phyloP scores from a whole-genome alignment of 23 red algal species.

The Pyropia haitanensis region DNA sequence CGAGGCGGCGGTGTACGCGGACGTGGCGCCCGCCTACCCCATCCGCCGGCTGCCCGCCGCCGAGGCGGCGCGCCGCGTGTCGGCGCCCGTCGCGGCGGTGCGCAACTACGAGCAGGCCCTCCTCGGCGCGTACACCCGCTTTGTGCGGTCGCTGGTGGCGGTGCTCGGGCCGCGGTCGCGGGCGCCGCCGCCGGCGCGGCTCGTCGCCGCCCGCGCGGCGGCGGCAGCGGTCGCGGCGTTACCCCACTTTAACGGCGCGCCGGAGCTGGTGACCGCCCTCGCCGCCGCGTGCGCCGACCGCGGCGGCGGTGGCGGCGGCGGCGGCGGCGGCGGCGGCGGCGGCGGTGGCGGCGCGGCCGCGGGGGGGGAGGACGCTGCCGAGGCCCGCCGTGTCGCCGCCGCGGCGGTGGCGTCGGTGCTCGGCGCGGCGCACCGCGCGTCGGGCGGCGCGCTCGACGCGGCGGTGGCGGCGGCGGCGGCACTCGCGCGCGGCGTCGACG shows the following conservation, averaged over 20 bases:
- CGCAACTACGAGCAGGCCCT: slow-evolving; percentile 41
- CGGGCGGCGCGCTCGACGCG: slow-evolving; percentile 22
- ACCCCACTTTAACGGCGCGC: slow-evolving; percentile 49
- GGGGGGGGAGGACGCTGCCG: slow-evolving; percentile 3
- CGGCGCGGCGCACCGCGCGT: slow-evolving; percentile 27
- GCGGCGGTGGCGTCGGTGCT: slow-evolving; percentile 20
- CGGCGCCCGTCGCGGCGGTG: slow-evolving; percentile 27
- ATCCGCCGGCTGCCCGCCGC: slow-evolving; percentile 35
- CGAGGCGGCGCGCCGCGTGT: slow-evolving; percentile 41
- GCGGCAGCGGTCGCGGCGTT: slow-evolving; percentile 23
- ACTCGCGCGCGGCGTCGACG: slow-evolving; percentile 21
- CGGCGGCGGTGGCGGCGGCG: slow-evolving; percentile 2
- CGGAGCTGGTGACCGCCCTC: slow-evolving; percentile 1
- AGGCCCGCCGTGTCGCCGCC: slow-evolving; percentile 7
- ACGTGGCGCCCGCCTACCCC: slow-evolving; percentile 29
- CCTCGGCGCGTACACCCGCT: slow-evolving; percentile 18
- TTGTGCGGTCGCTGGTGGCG: slow-evolving; percentile 32
- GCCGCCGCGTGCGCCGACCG: slow-evolving; percentile 15
- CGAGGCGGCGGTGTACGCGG: slow-evolving; percentile 42
- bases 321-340: slow-evolving; percentile 6
- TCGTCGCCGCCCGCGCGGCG: slow-evolving; percentile 26
- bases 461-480: slow-evolving; percentile 37
- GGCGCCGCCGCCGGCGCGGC: slow-evolving; percentile 17
- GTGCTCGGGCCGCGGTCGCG: slow-evolving; percentile 10
- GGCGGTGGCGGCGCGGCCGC: background rate